Evolutionary conservation across 179 eudicot species (phyloP).

Genomic region (Beta corolliflora): DNA sequence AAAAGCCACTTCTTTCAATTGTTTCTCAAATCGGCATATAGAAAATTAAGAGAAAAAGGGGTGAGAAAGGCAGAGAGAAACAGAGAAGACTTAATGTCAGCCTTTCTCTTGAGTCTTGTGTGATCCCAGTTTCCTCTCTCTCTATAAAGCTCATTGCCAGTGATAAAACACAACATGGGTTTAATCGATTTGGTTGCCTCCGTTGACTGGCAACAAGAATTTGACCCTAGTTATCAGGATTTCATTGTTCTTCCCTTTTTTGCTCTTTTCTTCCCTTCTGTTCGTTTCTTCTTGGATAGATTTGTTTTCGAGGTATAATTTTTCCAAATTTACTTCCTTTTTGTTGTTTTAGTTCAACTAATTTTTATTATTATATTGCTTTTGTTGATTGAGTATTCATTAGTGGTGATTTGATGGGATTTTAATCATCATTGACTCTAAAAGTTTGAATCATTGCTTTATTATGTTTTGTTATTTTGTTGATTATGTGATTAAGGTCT

Average conservation of each 20-base stretch:
- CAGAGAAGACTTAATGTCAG: not conserved
- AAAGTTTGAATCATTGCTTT: not conserved
- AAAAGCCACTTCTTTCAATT: not conserved
- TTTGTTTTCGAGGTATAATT: slow-evolving; percentile 73
- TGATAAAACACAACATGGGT: not conserved
- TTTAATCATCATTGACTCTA: not conserved
- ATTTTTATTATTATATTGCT: no score
- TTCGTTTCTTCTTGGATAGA: slow-evolving; percentile 79
- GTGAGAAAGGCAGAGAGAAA: not conserved
- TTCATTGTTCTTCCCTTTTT: slow-evolving; percentile 65
- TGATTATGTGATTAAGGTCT: no score
- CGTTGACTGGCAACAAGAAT: slow-evolving; percentile 78
- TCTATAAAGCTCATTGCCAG: not conserved
- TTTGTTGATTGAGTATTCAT: no score
- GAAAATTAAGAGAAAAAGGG: not conserved
- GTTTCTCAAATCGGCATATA: not conserved
- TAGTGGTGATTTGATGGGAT: no score
- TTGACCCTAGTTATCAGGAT: slow-evolving; percentile 67
- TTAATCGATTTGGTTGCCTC: slow-evolving; percentile 28
- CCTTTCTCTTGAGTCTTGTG: not conserved
- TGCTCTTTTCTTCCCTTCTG: slow-evolving; percentile 68
- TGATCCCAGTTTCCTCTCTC: not conserved
- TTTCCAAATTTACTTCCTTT: not conserved
- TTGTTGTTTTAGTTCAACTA: not conserved
- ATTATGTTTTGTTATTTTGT: no score